Percentiles rank a stretch among this genome's conserved stretches.
Conservation (phyloP, 139 green algal species). For the Chlorella sp. region DNA sequence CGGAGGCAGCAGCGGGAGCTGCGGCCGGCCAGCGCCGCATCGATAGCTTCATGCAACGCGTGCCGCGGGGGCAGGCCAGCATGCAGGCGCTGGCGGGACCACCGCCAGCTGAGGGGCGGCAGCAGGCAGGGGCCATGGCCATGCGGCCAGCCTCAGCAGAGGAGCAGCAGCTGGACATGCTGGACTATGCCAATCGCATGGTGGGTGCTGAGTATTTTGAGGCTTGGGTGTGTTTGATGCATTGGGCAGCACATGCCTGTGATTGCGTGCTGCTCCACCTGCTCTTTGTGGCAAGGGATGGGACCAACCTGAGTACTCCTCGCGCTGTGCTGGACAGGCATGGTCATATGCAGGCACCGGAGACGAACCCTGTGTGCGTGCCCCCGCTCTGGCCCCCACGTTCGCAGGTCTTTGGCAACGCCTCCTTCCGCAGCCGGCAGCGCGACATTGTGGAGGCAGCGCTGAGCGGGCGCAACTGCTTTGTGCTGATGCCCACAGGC, state of each 20-base stretch:
- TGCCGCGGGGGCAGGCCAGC: neutral
- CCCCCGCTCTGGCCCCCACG: neutral
- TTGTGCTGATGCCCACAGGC: conserved; percentile 97
- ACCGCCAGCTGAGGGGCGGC: neutral
- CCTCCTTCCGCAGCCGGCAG: conserved; percentile 67
- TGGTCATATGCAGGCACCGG: too few species aligned
- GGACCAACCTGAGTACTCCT: too few species aligned
- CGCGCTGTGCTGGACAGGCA: too few species aligned
- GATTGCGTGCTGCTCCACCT: too few species aligned
- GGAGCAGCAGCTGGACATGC: conserved; percentile 47
- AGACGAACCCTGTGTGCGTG: too few species aligned
- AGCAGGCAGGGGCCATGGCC: neutral
- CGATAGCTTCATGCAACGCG: conserved; percentile 2
- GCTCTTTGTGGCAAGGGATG: too few species aligned
- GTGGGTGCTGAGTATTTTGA: neutral
- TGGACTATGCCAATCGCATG: conserved; percentile 60
- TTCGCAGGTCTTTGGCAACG: conserved; percentile 63
- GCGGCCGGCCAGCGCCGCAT: neutral
- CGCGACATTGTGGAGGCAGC: conserved; percentile 77
- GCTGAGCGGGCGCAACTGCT: conserved; percentile 73
- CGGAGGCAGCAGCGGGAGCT: neutral
- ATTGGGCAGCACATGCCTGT: too few species aligned
- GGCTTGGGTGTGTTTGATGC: neutral
- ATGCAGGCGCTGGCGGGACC: neutral
- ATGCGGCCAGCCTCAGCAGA: conserved; percentile 5